Percentiles rank a stretch among this genome's conserved stretches.
phyloP scores from a whole-genome alignment of 2,329 filamentous ascomycete species.

The Exophiala viscosa region DNA sequence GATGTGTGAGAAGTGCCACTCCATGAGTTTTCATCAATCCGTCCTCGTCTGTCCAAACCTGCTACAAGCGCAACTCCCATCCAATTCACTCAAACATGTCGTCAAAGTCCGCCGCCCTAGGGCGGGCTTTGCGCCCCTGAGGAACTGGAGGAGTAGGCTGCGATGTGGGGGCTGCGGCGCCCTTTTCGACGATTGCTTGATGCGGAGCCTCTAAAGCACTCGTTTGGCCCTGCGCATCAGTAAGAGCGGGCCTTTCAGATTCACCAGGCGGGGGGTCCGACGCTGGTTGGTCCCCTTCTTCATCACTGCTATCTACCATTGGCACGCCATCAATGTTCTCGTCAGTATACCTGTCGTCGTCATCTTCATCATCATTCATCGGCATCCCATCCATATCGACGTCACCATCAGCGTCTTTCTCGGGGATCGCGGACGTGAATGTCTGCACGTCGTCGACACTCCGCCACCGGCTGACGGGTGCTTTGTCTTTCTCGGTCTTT shows the following conservation, averaged over 20 bases:
- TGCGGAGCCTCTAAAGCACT: too few relatives aligned
- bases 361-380: constrained; percentile 33
- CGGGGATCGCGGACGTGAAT: background rate
- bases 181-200: too few relatives aligned
- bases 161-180: background rate
- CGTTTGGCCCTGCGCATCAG: too few relatives aligned
- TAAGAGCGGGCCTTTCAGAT: too few relatives aligned
- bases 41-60: too few relatives aligned
- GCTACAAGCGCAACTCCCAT: background rate
- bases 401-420: constrained; percentile 21
- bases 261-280: too few relatives aligned
- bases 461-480: constrained; percentile 17
- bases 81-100: constrained; percentile 21
- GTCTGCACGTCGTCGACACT: constrained; percentile 12
- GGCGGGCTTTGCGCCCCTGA: constrained; percentile 15
- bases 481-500: constrained; percentile 37
- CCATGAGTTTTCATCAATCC: too few relatives aligned
- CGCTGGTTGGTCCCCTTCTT: constrained; percentile 40
- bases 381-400: constrained; percentile 34
- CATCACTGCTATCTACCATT: constrained; percentile 48
- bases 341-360: constrained; percentile 40
- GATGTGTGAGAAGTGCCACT: background rate
- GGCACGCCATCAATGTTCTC: constrained; percentile 39
- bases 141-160: background rate
- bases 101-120: constrained; percentile 20